Evolutionary conservation across 345 rosid genomes (phyloP).

Genomic region (Salix caprea): DNA sequence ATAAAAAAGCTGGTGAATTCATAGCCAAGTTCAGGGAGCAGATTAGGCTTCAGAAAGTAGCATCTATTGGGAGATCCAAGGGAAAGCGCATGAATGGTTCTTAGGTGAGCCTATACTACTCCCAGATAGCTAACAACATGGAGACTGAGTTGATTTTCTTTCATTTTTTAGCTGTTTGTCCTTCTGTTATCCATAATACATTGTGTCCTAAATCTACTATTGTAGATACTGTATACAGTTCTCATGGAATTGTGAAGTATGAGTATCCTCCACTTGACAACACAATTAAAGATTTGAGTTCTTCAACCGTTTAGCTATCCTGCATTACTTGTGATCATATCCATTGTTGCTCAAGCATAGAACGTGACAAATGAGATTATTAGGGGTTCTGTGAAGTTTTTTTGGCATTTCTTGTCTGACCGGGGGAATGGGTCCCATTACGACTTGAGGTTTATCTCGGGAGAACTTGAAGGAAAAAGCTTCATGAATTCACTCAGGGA

Average conservation of each 20-base stretch:
- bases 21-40: slow-evolving; percentile 90
- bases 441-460: not conserved
- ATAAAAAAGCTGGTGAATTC: slow-evolving; percentile 86
- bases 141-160: not conserved
- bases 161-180: not conserved
- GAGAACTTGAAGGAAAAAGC: not conserved
- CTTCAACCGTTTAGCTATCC: not conserved
- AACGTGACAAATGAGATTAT: not conserved
- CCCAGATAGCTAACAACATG: not conserved
- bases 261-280: not conserved
- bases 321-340: not conserved
- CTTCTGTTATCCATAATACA: not conserved
- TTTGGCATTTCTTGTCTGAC: not conserved
- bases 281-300: not conserved
- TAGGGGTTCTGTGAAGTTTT: not conserved
- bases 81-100: slow-evolving; percentile 30
- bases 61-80: slow-evolving; percentile 49
- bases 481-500: not conserved
- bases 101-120: slow-evolving; percentile 1
- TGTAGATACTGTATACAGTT: slow-evolving; percentile 1
- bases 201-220: not conserved
- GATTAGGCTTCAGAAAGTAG: slow-evolving; percentile 70
- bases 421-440: not conserved
- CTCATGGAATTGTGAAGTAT: not conserved
- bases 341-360: not conserved